Base-by-base conservation (phyloP, 352 stramenopile species). In the Blastocystis sp. region DNA sequence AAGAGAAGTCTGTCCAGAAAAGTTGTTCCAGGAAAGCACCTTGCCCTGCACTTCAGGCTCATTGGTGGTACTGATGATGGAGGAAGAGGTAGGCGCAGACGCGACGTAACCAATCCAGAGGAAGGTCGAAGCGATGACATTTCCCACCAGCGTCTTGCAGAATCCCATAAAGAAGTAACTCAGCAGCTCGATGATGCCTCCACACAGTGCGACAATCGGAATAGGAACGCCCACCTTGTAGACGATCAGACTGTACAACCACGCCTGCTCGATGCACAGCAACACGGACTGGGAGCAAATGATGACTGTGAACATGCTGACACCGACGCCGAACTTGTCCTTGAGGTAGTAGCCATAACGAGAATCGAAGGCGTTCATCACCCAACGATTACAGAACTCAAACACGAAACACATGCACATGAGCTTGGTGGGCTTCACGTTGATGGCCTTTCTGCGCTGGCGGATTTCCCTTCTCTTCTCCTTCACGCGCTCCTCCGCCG, bases 331-430 rank as follows among this genome's bases (percentile, higher is more conserved):
- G 21, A 62, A 84, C 28, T 84, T 84, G 34, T 67, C 74, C 2
- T 10, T 60, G 10, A 84, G 45, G 56, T 56, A 84, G 19, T 59
- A 69, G 21, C 74, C 74, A 52, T 84, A 84, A 10, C 74, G 74
- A 21, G 74, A 84, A 17, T 84, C 74, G 28, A 61, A 84, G 4
- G 74, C 74, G 45, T 69, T 84, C 3, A 69, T 21, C 19, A 59
- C 60, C 74, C 74, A 84, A 10, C 74, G 74, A 28, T 69, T 67
- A 41, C 74, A 84, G 56, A 84, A 84, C 43, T 84, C 74, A 14
- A 41, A 84, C 14, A 84, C 48, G 45, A 84, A 84, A 69, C 74
- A 84, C 10, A 67, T 11, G 23, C 45, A 14, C 74, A 84, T 84
- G 7, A 69, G 23, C 10, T 23, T 28, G 43, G 74, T 84, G 40